phyloP scores from a whole-genome alignment of 116 monocot genomes.

The Dioscorea cayenensis region DNA sequence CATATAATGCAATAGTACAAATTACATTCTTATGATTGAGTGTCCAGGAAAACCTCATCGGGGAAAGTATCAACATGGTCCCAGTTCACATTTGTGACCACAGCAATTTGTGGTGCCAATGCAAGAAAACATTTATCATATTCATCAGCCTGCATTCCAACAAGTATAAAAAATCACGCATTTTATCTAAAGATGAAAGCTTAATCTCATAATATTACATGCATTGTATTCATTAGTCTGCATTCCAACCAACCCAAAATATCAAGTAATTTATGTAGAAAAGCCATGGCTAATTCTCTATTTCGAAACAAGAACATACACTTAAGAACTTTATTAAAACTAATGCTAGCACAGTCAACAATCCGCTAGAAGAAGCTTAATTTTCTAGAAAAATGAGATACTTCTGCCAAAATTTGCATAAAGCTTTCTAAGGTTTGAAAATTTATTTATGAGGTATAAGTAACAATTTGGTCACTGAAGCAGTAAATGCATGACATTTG shows the following conservation, averaged over 20 bases:
- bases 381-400: no score
- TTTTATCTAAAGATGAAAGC: background rate
- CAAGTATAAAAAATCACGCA: background rate
- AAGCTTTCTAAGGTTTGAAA: no score
- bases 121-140: constrained; percentile 46
- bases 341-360: background rate
- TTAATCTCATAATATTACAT: background rate
- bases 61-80: constrained; percentile 43
- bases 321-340: background rate
- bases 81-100: constrained; percentile 46
- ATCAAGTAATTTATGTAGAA: no score
- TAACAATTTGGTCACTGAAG: no score
- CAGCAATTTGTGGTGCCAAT: constrained; percentile 31
- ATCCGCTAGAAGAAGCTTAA: background rate
- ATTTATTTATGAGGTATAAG: no score
- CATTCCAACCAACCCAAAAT: background rate
- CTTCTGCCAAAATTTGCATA: no score
- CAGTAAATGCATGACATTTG: no score
- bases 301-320: no score
- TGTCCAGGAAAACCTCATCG: constrained; percentile 21
- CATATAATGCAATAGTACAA: background rate
- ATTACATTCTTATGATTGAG: background rate
- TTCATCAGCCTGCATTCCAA: constrained; percentile 40
- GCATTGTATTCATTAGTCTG: background rate
- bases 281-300: no score